Conservation (phyloP, 2,329 filamentous ascomycete genomes). For the Ophiostoma sp. region DNA sequence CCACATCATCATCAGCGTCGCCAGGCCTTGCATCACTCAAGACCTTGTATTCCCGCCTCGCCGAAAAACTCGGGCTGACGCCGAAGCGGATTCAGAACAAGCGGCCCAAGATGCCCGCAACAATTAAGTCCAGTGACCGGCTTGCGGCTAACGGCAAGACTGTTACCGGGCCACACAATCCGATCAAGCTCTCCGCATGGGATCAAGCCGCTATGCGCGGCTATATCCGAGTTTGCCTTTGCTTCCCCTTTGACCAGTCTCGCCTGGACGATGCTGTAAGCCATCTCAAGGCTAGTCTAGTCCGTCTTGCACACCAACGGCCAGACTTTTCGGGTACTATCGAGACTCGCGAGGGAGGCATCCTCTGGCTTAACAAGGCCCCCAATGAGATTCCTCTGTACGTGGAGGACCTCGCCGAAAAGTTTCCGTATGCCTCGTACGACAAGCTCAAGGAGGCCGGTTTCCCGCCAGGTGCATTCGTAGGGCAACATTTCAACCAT, state of each 20-base stretch:
- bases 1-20: background rate
- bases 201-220: constrained; percentile 26
- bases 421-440: constrained; percentile 30
- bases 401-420: constrained; percentile 24
- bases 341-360: constrained; percentile 25
- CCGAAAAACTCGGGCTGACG: background rate
- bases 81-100: background rate
- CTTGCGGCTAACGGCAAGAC: background rate
- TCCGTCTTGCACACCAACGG: constrained; percentile 26
- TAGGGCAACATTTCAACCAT: constrained; percentile 28
- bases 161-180: background rate
- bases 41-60: background rate
- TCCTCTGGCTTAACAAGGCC: constrained; percentile 26
- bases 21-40: background rate
- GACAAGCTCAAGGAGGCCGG: constrained; percentile 28
- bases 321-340: constrained; percentile 32
- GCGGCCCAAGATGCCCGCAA: background rate
- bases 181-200: constrained; percentile 21
- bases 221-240: constrained; percentile 27
- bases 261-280: constrained; percentile 9
- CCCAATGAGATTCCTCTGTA: constrained; percentile 28
- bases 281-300: constrained; percentile 27
- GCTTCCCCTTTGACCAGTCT: constrained; percentile 28
- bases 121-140: background rate
- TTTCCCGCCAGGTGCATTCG: constrained; percentile 33